Base-by-base conservation (phyloP, 1,284 basidiomycete species). In the Ceratobasidium sp. region DNA sequence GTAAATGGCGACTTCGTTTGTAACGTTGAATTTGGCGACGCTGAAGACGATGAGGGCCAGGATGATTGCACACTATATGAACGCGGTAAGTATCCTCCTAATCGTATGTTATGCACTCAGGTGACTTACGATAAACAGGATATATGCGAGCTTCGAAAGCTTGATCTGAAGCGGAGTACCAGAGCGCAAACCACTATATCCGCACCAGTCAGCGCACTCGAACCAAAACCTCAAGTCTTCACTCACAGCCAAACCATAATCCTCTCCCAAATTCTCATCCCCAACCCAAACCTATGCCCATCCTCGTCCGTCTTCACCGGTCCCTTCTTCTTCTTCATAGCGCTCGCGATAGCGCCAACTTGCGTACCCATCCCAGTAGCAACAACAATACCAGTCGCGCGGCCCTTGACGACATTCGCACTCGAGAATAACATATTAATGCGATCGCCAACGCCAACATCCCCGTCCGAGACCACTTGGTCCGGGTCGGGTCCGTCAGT, bases 31-130 rank as follows among this genome's bases (percentile, higher is more conserved):
- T 3, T 82, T 81, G 51, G 87, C 88, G 1, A 87, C 87, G 48
- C 86, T 85, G 76, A 90, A 88, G n/a, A 90, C 88, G 75, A 90
- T 85, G 76, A 89, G 81, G 36, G 88, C 88, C 41, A 89, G 85
- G 53, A 91, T 72, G 75, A 88, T 83, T 14, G 89, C 88, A 53
- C 51, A 57, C 63, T 60, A 27, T 22, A 17, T 17, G 27, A 27
- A 29, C 6, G 4, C 31, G 19, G 64, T 67, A 19, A 66, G 29
- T 51, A 15, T 9, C 47, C 41, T 59, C 24, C 19, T 9, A 17
- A 24, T 1, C n/a, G n/a, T n/a, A 57, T 44, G 22, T 36, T 6
- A 7, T 7, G 22, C 22, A 27, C 5, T 17, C 33, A 11, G 19
- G 22, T 33, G 19, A 60, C 67, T 72, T 36, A 86, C 84, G 19